A percentile compares a stretch with the other conserved stretches of the same genome.
Evolutionary conservation across 2,329 filamentous ascomycete genomes (phyloP).

Genomic region (Xenoacremonium recifei): DNA sequence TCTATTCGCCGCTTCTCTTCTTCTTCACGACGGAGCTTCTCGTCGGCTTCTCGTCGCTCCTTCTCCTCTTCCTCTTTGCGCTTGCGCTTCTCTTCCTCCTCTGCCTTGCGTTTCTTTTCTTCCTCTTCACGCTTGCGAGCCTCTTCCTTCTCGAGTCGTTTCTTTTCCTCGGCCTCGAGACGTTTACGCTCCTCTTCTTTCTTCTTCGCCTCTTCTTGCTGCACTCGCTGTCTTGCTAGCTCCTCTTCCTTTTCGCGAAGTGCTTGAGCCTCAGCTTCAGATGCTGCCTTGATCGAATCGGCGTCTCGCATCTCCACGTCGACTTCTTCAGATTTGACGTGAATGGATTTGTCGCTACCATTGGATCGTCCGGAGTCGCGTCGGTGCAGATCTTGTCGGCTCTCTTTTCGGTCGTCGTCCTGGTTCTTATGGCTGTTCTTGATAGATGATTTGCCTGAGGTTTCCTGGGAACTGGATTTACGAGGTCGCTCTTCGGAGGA

Average conservation of each 20-base stretch:
- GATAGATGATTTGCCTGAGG: constrained; percentile 29
- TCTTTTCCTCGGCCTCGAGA: constrained; percentile 34
- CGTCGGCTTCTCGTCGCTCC: constrained; percentile 33
- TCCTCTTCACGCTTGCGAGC: constrained; percentile 27
- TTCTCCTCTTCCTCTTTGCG: constrained; percentile 26
- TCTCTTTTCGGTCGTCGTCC: constrained; percentile 40
- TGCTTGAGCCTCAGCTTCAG: constrained; percentile 32
- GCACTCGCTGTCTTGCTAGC: constrained; percentile 26
- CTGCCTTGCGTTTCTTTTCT: constrained; percentile 32
- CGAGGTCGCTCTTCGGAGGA: constrained; percentile 47
- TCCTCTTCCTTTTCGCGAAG: constrained; percentile 35
- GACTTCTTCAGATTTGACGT: constrained; percentile 56
- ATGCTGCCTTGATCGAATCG: constrained; percentile 27
- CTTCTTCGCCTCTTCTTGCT: constrained; percentile 33
- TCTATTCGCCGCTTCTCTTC: constrained; percentile 34
- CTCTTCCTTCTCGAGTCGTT: constrained; percentile 28
- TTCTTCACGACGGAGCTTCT: constrained; percentile 36
- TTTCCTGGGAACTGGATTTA: constrained; percentile 44
- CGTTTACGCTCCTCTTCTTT: constrained; percentile 27
- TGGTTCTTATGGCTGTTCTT: constrained; percentile 38
- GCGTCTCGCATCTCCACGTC: constrained; percentile 58
- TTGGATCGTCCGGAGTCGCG: constrained; percentile 41
- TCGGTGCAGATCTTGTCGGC: constrained; percentile 36
- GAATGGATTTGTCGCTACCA: constrained; percentile 48
- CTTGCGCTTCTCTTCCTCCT: constrained; percentile 21